Evolutionary conservation across 176 grass and related monocot genomes (phyloP), one percentile per base, ranked within the genome.

Genomic region (Otatea glauca): DNA sequence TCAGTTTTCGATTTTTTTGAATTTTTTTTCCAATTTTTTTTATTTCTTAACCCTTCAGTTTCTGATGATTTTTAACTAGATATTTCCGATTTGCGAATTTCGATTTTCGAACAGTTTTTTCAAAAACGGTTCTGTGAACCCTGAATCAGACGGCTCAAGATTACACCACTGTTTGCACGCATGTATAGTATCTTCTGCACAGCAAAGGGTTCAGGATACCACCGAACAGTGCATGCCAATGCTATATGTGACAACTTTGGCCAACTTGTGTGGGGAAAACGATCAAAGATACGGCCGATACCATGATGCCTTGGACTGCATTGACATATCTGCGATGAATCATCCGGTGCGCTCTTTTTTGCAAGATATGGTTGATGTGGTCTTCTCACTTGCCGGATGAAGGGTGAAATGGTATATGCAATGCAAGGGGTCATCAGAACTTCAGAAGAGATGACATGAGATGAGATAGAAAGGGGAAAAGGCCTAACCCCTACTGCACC

Each of bases 391-490:
- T 10, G 38, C 67, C 43, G 0, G 29, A 27, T 61, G 65, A 53
- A 81, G 63, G 76, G 1, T 76, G 56, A 61, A 85, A 58, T 35
- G 16, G 17, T 47, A 8, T 6, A 42, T 53, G 65, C 67, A 47
- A 27, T 12, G 23, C 76, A 21, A 39, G 51, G 41, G 43, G 9
- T 67, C 65, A 78, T 29, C 35, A 37, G 34, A 34, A 34, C 65
- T 72, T 29, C 35, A 37, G 79, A 4, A n/a, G 7, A 48, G 39
- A 53, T 0, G 16, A 17, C 53, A 77, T 70, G 64, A 34, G 77
- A 64, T 72, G 88, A 75, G 88, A 90, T 90, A 78, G 65, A 86
- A 90, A 86, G 78, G 44, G 50, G 37, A 45, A 70, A 70, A 6
- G 65, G 9, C 20, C 55, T 61, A 73, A 61, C 14, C 23, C 21